These are phyloP conservation scores for Hypoxylon fuscum DNA, from an alignment of 495 filamentous ascomycete species.

Conservation along the genomic window DNA sequence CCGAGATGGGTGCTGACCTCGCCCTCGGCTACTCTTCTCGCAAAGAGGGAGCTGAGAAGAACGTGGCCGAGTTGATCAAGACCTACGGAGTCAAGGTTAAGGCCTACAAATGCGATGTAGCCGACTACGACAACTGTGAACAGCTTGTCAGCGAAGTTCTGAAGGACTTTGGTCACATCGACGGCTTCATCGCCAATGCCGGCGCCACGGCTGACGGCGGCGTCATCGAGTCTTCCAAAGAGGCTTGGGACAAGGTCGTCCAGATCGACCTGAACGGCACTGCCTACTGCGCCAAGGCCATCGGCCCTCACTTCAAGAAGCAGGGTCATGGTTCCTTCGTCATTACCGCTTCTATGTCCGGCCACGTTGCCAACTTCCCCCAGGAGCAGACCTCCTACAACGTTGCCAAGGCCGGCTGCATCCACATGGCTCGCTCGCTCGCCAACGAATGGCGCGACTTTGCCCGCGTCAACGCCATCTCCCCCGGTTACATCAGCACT, in stretches of 20 bases:
- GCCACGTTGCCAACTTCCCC: conserved; percentile 78
- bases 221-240: conserved; percentile 51
- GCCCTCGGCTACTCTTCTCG: conserved; percentile 59
- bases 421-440: conserved; percentile 76
- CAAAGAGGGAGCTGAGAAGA: conserved; percentile 64
- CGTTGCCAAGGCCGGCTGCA: conserved; percentile 80
- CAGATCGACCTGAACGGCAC: conserved; percentile 71
- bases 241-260: conserved; percentile 64
- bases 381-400: conserved; percentile 83
- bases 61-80: conserved; percentile 60
- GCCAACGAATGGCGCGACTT: conserved; percentile 84
- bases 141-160: conserved; percentile 63
- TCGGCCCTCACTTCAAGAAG: conserved; percentile 67
- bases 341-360: conserved; percentile 73
- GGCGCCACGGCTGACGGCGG: conserved; percentile 56
- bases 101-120: conserved; percentile 73
- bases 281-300: conserved; percentile 69
- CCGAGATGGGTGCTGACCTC: conserved; percentile 60
- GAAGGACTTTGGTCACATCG: conserved; percentile 64
- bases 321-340: conserved; percentile 58
- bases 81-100: conserved; percentile 66
- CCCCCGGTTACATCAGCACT: conserved; percentile 83
- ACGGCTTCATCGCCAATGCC: conserved; percentile 58
- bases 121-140: conserved; percentile 63
- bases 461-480: conserved; percentile 80